Conservation (phyloP, 106 monocot genomes). For the Dioscorea alata region DNA sequence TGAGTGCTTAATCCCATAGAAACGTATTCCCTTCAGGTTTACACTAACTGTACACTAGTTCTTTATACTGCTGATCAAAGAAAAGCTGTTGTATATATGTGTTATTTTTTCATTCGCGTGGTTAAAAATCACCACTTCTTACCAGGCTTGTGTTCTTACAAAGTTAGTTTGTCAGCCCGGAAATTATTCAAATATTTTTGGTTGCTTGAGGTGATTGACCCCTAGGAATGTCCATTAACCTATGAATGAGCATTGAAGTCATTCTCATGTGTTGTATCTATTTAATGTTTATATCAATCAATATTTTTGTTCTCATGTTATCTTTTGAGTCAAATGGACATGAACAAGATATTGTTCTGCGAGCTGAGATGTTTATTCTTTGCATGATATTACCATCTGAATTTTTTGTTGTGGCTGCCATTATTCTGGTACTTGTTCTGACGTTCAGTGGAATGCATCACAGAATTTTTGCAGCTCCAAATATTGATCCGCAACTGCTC, state of each 20-base stretch:
- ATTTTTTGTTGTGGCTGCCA: too few relatives aligned
- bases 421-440: too few relatives aligned
- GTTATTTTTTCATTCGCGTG: not conserved
- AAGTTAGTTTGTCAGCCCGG: not conserved
- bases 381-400: too few relatives aligned
- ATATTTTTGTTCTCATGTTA: too few relatives aligned
- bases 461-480: too few relatives aligned
- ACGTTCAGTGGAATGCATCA: too few relatives aligned
- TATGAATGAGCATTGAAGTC: not conserved
- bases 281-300: too few relatives aligned
- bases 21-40: not conserved
- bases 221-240: not conserved
- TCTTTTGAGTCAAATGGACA: too few relatives aligned
- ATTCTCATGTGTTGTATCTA: too few relatives aligned
- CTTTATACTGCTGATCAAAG: slow-evolving; percentile 1
- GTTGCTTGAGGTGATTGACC: not conserved
- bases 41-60: slow-evolving; percentile 10
- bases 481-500: too few relatives aligned
- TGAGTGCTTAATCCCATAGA: slow-evolving; percentile 4
- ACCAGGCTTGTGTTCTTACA: not conserved
- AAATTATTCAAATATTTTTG: not conserved
- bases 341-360: too few relatives aligned
- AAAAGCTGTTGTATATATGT: slow-evolving; percentile 13
- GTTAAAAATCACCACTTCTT: not conserved
- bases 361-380: too few relatives aligned